These are phyloP conservation scores for Backusella circina DNA, from an alignment of 192 early-diverging fungal genomes.

Conservation along the genomic window DNA sequence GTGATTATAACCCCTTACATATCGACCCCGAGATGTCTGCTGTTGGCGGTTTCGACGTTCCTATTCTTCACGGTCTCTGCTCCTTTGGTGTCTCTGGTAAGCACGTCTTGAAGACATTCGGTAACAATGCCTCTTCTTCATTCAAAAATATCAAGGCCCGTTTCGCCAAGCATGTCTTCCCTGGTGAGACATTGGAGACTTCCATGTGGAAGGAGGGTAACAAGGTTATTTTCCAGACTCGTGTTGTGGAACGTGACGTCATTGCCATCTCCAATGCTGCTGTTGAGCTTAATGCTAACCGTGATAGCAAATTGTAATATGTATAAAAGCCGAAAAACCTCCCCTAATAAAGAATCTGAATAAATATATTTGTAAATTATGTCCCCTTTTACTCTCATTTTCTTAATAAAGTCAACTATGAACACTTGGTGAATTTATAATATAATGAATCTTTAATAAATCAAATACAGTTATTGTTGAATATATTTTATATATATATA, in stretches of 20 bases:
- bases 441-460: too few species aligned
- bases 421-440: neutral
- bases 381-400: neutral
- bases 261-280: slow-evolving; percentile 92
- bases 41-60: slow-evolving; percentile 93
- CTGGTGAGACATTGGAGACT: slow-evolving; percentile 97
- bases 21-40: slow-evolving; percentile 93
- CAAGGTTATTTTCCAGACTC: slow-evolving; percentile 92
- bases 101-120: slow-evolving; percentile 80
- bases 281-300: slow-evolving; percentile 60
- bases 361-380: slow-evolving; percentile 1
- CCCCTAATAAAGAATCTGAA: neutral
- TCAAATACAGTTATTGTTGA: too few species aligned
- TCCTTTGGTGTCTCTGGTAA: slow-evolving; percentile 90
- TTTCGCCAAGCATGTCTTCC: slow-evolving; percentile 85
- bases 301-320: slow-evolving; percentile 33
- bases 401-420: neutral
- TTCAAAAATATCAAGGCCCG: slow-evolving; percentile 90
- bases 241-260: slow-evolving; percentile 89
- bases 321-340: neutral
- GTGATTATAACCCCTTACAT: slow-evolving; percentile 97
- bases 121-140: slow-evolving; percentile 59
- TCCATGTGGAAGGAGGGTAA: slow-evolving; percentile 92
- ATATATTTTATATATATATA: too few species aligned
- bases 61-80: slow-evolving; percentile 96